Percentiles rank a stretch among this genome's conserved stretches.
Conservation (phyloP, 371 early-diverging fungal genomes). For the Lichtheimia ramosa region DNA sequence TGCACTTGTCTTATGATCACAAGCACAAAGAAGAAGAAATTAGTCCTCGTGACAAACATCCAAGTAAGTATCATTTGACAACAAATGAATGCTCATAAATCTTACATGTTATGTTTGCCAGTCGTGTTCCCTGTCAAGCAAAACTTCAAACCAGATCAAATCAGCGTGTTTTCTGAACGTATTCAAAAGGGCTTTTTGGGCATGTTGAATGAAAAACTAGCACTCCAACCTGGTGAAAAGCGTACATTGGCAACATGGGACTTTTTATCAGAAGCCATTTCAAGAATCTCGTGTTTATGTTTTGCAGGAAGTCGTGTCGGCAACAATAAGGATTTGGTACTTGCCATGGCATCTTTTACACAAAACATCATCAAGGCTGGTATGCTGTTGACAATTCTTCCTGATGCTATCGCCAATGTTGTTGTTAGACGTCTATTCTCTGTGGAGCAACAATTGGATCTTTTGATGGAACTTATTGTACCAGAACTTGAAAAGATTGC, state of each 20-base stretch:
- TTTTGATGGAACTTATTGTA: constrained; percentile 28
- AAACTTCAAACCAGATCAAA: constrained; percentile 33
- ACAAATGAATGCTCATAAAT: no score
- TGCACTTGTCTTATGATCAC: constrained; percentile 14
- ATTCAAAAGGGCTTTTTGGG: constrained; percentile 22
- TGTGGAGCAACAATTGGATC: constrained; percentile 32
- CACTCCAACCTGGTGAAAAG: constrained; percentile 21
- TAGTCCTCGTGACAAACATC: constrained; percentile 13
- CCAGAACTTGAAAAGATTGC: constrained; percentile 23
- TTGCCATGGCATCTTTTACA: constrained; percentile 31
- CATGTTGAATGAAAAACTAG: constrained; percentile 14
- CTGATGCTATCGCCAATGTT: constrained; percentile 22
- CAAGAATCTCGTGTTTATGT: constrained; percentile 30
- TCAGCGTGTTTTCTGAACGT: constrained; percentile 31
- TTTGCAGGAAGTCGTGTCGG: constrained; percentile 34
- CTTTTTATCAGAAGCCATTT: constrained; percentile 18
- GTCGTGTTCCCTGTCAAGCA: constrained; percentile 32
- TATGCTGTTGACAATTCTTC: constrained; percentile 18
- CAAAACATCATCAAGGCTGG: constrained; percentile 34
- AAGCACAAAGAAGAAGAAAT: constrained; percentile 5
- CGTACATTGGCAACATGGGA: constrained; percentile 12
- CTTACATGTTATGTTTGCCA: neutral
- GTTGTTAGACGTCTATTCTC: constrained; percentile 25
- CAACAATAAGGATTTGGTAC: constrained; percentile 19
- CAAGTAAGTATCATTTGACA: constrained; percentile 4